phyloP scores from a whole-genome alignment of 2,329 filamentous ascomycete genomes.

The Microsporum audouinii region DNA sequence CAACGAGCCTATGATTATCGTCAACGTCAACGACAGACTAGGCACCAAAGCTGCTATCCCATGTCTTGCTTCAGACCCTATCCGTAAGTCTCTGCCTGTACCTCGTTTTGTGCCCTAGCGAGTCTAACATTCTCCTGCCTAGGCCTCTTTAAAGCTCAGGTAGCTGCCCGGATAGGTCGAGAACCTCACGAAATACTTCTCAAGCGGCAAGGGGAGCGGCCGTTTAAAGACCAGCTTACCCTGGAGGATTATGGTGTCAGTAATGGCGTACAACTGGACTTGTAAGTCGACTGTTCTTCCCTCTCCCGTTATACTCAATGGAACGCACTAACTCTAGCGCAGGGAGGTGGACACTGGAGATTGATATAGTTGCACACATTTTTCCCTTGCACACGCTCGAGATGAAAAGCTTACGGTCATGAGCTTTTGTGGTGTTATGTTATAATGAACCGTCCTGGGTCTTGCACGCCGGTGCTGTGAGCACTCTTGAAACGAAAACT shows the following conservation, averaged over 20 bases:
- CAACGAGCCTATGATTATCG: constrained; percentile 78
- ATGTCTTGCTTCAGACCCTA: constrained; percentile 71
- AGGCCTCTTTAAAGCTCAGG: constrained; percentile 78
- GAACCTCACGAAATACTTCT: constrained; percentile 85
- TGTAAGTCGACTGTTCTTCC: constrained; percentile 23
- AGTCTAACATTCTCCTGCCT: neutral
- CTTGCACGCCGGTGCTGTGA: neutral
- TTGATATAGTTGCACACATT: constrained; percentile 15
- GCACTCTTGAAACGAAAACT: neutral
- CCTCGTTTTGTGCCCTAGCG: neutral
- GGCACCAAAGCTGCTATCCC: constrained; percentile 93
- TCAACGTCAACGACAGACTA: constrained; percentile 87
- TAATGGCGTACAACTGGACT: constrained; percentile 59
- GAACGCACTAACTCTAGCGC: constrained; percentile 19
- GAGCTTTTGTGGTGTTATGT: neutral
- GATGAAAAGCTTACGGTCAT: neutral
- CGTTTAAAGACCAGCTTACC: constrained; percentile 83
- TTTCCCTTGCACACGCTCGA: neutral
- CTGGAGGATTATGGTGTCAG: constrained; percentile 89
- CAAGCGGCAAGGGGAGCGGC: constrained; percentile 81
- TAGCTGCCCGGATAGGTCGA: constrained; percentile 77
- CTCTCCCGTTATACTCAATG: neutral
- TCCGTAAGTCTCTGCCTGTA: constrained; percentile 37
- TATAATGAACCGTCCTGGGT: neutral
- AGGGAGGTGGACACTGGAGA: constrained; percentile 40